Evolutionary conservation across 495 filamentous ascomycete genomes (phyloP), one percentile per base, ranked within the genome.

Genomic region (Neurospora intermedia): DNA sequence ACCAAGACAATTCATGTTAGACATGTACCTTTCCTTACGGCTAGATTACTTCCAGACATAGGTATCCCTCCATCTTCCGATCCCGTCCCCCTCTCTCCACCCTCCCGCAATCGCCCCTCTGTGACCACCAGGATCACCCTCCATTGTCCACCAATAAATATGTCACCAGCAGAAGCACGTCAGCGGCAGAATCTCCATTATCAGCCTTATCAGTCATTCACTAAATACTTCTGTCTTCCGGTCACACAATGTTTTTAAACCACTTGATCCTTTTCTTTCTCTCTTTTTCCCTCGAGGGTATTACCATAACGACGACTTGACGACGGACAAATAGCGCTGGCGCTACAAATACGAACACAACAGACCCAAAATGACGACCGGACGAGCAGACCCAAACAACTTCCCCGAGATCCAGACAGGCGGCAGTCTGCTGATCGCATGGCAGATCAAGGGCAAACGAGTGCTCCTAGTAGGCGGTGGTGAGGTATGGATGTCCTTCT

Each of bases 381-480:
- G 31, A 35, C 48, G 48, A 59, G 48, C 48, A 59, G 20, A 59
- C 48, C 48, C 48, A 9, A 27, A 18, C 15, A 76, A 89, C 71
- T 97, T 91, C 80, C 94, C 94, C 75, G 85, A 89, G 70, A 86
- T 98, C 31, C 90, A 97, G 80, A 92, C 92, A 46, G 95, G 94
- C 70, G 96, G 94, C 54, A 98, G 95, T 46, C 83, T 99, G 73
- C 93, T 98, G 72, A 83, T 99, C 69, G 96, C 96, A 76, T 99
- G 94, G 93, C 96, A 98, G 83, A 87, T 96, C 73, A 91, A 88
- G 78, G 88, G 90, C 78, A 97, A 94, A 79, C 84, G 87, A 73
- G 89, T 98, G 5, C 81, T 99, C 13, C 92, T 99, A 2, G 87
- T 99, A 9, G 96, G 96, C 73, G 96, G 96, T 74, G 96, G 96